Conservation (phyloP, 106 monocot species). For the Allium cepa region DNA sequence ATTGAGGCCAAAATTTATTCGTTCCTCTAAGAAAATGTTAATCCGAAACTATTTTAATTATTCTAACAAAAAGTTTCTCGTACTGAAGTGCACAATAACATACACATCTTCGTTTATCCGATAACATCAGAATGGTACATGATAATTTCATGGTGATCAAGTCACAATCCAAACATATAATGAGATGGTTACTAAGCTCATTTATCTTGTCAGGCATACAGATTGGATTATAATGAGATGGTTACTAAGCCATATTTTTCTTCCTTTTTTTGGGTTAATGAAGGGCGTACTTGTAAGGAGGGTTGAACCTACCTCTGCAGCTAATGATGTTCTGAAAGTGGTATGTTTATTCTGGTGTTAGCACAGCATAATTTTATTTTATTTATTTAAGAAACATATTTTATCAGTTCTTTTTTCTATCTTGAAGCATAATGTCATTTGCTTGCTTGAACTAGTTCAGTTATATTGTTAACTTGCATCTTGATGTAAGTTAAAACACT, state of each 20-base stretch:
- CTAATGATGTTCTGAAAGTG: slow-evolving; percentile 66
- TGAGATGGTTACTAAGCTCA: too few relatives aligned
- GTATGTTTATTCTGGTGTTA: slow-evolving; percentile 15
- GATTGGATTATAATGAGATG: neutral
- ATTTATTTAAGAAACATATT: neutral
- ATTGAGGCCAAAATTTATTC: neutral
- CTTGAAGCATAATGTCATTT: neutral
- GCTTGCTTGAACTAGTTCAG: neutral
- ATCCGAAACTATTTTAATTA: too few relatives aligned
- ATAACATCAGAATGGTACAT: too few relatives aligned
- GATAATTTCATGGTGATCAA: too few relatives aligned
- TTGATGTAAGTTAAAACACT: too few relatives aligned
- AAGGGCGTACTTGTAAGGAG: slow-evolving; percentile 87
- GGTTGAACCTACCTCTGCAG: slow-evolving; percentile 86
- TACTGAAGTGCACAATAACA: too few relatives aligned
- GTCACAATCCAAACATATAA: too few relatives aligned
- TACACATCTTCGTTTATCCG: too few relatives aligned
- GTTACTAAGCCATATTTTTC: neutral
- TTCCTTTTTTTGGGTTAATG: slow-evolving; percentile 13
- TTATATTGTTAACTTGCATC: too few relatives aligned
- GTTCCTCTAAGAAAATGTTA: too few relatives aligned
- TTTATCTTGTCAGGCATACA: too few relatives aligned
- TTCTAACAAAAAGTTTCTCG: too few relatives aligned
- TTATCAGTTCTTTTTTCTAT: neutral
- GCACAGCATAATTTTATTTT: neutral